Percentiles rank a stretch among this genome's conserved stretches.
phyloP scores from a whole-genome alignment of 768 basidiomycete species.

The Tremella mesenterica region DNA sequence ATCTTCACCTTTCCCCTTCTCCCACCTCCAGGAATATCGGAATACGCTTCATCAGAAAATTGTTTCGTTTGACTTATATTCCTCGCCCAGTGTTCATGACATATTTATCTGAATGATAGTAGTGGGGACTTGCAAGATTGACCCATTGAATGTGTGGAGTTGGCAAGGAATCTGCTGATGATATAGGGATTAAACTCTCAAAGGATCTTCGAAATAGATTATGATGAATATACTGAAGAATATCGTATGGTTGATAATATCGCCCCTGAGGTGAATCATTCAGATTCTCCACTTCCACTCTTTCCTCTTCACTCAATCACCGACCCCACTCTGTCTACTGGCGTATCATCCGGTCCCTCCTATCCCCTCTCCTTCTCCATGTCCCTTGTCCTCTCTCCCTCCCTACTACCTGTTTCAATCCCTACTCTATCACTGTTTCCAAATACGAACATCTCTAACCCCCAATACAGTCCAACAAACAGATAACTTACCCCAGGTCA shows the following conservation, averaged over 20 bases:
- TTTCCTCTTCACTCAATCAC: neutral
- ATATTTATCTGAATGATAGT: no score
- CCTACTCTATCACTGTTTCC: neutral
- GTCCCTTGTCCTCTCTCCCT: neutral
- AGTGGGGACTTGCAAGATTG: neutral
- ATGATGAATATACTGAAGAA: slow-evolving; percentile 62
- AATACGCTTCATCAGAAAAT: no score
- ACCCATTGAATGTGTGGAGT: neutral
- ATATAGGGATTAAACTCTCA: slow-evolving; percentile 33
- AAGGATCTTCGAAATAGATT: slow-evolving; percentile 72
- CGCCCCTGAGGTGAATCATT: slow-evolving; percentile 54
- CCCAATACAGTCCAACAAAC: neutral
- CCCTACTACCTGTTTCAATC: neutral
- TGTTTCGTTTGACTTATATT: no score
- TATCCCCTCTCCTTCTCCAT: neutral
- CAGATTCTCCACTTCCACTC: neutral
- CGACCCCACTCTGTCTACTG: neutral
- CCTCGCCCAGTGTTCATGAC: no score
- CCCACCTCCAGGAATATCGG: no score
- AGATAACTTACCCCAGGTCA: neutral
- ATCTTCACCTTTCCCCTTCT: no score
- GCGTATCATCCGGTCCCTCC: neutral
- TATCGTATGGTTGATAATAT: slow-evolving; percentile 85
- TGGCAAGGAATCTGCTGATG: neutral
- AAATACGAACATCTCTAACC: no score